phyloP scores from a whole-genome alignment of 1,139 yeast genomes.

The Sugiyamaella pinicola region DNA sequence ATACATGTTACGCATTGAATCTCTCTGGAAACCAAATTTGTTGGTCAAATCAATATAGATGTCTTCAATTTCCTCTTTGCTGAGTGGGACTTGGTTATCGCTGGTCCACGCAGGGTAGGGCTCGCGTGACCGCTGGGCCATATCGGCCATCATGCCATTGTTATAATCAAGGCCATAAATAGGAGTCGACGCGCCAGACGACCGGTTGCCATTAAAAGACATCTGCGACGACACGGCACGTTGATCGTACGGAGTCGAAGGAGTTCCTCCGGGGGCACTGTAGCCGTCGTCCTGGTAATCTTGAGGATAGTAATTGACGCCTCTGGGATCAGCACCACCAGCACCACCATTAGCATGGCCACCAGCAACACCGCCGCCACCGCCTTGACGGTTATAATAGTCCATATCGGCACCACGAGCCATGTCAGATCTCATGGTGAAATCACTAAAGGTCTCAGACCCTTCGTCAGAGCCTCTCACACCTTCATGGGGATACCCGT shows the following conservation, averaged over 20 bases:
- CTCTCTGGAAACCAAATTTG: conserved; percentile 97
- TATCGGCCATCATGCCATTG: conserved; percentile 52
- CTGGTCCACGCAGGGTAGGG: conserved; percentile 98
- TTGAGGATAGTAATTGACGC: conserved; percentile 44
- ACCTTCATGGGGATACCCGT: conserved; percentile 35
- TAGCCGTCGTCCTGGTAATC: conserved; percentile 40
- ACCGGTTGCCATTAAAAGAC: conserved; percentile 76
- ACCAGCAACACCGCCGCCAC: conserved; percentile 17
- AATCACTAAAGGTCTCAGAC: conserved; percentile 49
- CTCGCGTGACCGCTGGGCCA: conserved; percentile 51
- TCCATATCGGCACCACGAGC: conserved; percentile 45
- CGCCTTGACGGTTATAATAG: conserved; percentile 43
- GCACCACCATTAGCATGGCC: conserved; percentile 21
- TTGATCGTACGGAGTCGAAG: conserved; percentile 27
- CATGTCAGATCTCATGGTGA: conserved; percentile 49
- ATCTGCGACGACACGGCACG: conserved; percentile 43
- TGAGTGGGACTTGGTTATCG: conserved; percentile 81
- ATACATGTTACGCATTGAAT: conserved; percentile 94
- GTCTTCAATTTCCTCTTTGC: conserved; percentile 88
- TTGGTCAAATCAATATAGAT: conserved; percentile 86
- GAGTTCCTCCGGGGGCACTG: conserved; percentile 24
- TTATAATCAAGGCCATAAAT: conserved; percentile 86
- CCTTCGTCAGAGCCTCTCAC: conserved; percentile 43
- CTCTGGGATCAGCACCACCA: conserved; percentile 35
- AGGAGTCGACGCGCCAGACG: conserved; percentile 96